phyloP scores from a whole-genome alignment of 2,329 filamentous ascomycete genomes.

The Calonectria henricotiae region DNA sequence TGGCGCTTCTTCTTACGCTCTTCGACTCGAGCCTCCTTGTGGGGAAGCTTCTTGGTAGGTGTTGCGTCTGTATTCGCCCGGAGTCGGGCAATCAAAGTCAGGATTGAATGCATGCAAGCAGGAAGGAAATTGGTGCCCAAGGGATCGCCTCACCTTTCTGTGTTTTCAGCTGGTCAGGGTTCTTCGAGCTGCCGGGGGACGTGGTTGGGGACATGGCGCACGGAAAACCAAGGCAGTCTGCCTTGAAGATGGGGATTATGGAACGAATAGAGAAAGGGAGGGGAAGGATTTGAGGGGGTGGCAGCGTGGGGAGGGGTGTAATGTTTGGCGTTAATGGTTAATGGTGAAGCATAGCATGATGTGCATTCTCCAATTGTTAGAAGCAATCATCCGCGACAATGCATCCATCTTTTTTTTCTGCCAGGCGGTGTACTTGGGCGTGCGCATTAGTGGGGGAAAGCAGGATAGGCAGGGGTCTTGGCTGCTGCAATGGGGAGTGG shows the following conservation, averaged over 20 bases:
- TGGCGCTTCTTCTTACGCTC: slow-evolving; percentile 59
- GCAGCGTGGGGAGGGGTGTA: slow-evolving; percentile 1
- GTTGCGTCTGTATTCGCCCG: slow-evolving; percentile 38
- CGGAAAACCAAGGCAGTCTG: slow-evolving; percentile 25
- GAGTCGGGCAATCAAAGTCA: slow-evolving; percentile 21
- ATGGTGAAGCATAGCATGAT: slow-evolving; percentile 35
- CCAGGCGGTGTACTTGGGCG: slow-evolving; percentile 53
- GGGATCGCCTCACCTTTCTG: slow-evolving; percentile 41
- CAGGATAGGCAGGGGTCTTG: slow-evolving; percentile 31
- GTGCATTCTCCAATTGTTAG: slow-evolving; percentile 37
- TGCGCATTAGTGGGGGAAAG: slow-evolving; percentile 16
- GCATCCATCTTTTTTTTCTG: slow-evolving; percentile 55
- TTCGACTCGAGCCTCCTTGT: slow-evolving; percentile 41
- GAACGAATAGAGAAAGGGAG: not conserved
- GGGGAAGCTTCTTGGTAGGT: slow-evolving; percentile 41
- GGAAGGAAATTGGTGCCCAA: slow-evolving; percentile 6
- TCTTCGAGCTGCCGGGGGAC: slow-evolving; percentile 35
- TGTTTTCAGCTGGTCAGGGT: slow-evolving; percentile 44
- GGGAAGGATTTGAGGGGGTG: slow-evolving; percentile 4
- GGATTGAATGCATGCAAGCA: slow-evolving; percentile 23
- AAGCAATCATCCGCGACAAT: slow-evolving; percentile 31
- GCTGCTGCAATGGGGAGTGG: slow-evolving; percentile 28
- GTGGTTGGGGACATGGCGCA: slow-evolving; percentile 44
- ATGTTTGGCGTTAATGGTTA: slow-evolving; percentile 21
- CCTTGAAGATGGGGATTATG: slow-evolving; percentile 8